A percentile compares a stretch with the other conserved stretches of the same genome.
These are phyloP conservation scores for Monilinia vaccinii-corymbosi DNA, from an alignment of 2,329 filamentous ascomycete genomes.

Conservation along the genomic window DNA sequence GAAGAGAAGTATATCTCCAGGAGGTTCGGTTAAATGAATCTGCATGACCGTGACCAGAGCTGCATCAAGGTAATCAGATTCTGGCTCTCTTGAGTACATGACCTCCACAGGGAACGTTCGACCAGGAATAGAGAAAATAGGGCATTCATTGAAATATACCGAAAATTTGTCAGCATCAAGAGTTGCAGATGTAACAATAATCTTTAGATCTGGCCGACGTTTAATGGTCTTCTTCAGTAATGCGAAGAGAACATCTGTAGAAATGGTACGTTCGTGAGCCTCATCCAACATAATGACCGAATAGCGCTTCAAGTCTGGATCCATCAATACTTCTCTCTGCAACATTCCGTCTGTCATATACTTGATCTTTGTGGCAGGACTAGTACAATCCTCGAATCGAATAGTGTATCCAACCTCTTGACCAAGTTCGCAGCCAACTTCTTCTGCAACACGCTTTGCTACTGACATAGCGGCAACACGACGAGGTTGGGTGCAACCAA, in stretches of 20 bases:
- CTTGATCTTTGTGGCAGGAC: constrained; percentile 84
- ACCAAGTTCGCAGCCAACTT: constrained; percentile 84
- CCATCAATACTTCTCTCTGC: constrained; percentile 86
- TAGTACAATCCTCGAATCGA: constrained; percentile 91
- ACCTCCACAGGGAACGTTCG: constrained; percentile 93
- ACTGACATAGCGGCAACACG: constrained; percentile 97
- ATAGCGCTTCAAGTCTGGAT: constrained; percentile 81
- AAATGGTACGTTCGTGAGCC: constrained; percentile 92
- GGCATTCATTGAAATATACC: constrained; percentile 88
- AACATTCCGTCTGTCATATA: constrained; percentile 99
- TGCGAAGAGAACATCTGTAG: constrained; percentile 91
- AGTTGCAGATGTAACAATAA: constrained; percentile 95
- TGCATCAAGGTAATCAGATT: constrained; percentile 90
- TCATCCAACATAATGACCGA: constrained; percentile 98
- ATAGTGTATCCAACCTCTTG: constrained; percentile 96
- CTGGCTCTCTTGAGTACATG: constrained; percentile 89
- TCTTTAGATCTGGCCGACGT: constrained; percentile 74
- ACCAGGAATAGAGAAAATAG: constrained; percentile 93
- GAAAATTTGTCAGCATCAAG: constrained; percentile 97
- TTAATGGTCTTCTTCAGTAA: constrained; percentile 89
- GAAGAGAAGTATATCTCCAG: constrained; percentile 93
- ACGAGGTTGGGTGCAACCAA: constrained; percentile 93
- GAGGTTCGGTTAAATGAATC: constrained; percentile 86
- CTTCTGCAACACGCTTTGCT: constrained; percentile 90
- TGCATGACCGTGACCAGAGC: constrained; percentile 97